Base-by-base conservation (phyloP, 176 grass and related monocot species). In the Oryza meyeriana region DNA sequence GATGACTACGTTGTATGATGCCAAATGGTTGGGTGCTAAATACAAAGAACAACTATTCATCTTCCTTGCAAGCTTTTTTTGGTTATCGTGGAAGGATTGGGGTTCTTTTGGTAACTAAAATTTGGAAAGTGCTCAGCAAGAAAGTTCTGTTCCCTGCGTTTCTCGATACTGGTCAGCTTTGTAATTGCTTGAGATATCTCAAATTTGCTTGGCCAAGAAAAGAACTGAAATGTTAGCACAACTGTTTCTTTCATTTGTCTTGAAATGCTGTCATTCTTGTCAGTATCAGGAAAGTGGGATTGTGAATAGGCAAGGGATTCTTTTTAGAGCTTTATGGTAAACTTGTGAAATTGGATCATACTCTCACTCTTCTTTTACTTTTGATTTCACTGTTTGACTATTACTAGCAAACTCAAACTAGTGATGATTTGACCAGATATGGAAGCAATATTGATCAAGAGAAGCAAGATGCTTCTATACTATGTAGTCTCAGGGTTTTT, bases 191-290 rank as follows among this genome's bases (percentile, higher is more conserved):
- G 5, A 61, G 18, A 70, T 41, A 16, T 73, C 48, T 55, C 18
- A 55, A 55, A 8, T 55, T 22, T 55, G 5, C 1, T 55, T 1
- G 4, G 22, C 18, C 18, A 55, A 8, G 18, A 52, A 52, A 50
- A 17, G 2, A 50, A 7, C 63, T 76, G 52, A 64, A 77, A 75
- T 85, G 64, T 64, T 26, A 30, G 12, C 4, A 12, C 69, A 74
- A 14, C 5, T 70, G 52, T 40, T n/a, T 25, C 12, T 55, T 85
- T 63, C 39, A 40, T 20, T 31, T 89, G 38, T 72, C 33, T 79
- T 80, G 16, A 80, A 71, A 55, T 34, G 20, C 25, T 63, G 77
- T 1, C 28, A 28, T n/a, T 62, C 66, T 36, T 41, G 39, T 70
- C 76, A 41, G 7, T 32, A 35, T 32, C 40, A 28, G 18, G 79